Percentiles rank a stretch among this genome's conserved stretches.
These are phyloP conservation scores for Tylopilus rubrobrunneus DNA, from an alignment of 768 basidiomycete genomes.

Conservation along the genomic window DNA sequence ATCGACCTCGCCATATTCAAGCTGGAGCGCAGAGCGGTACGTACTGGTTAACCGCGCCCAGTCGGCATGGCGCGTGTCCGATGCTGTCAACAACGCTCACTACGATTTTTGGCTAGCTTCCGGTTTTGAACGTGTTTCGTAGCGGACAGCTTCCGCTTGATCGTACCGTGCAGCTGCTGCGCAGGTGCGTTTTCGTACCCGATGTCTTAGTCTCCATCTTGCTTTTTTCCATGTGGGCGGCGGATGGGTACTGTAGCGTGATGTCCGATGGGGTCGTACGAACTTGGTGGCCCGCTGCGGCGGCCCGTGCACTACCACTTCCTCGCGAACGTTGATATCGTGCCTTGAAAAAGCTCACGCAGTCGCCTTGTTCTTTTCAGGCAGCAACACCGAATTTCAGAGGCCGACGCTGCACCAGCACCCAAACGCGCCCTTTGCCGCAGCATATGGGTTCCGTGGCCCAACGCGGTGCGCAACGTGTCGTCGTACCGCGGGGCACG, in stretches of 20 bases:
- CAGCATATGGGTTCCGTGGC: background rate
- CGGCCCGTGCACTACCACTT: too few species aligned
- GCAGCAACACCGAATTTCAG: background rate
- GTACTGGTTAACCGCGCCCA: background rate
- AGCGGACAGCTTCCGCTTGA: background rate
- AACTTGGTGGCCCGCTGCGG: too few species aligned
- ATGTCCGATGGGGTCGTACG: too few species aligned
- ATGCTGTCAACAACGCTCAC: too few species aligned
- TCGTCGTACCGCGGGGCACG: background rate
- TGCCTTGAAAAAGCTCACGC: background rate
- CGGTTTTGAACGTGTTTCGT: slow-evolving; percentile 19
- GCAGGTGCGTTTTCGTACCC: slow-evolving; percentile 4
- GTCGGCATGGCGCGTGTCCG: background rate
- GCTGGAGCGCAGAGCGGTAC: slow-evolving; percentile 22
- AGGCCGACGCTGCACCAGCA: background rate
- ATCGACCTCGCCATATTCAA: slow-evolving; percentile 18
- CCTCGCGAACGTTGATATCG: background rate
- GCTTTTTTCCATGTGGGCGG: too few species aligned
- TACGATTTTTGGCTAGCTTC: slow-evolving; percentile 10
- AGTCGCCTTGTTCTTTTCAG: background rate
- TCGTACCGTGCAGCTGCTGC: background rate
- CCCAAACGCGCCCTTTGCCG: background rate
- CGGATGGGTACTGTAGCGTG: too few species aligned
- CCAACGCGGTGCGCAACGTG: background rate
- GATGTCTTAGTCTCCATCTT: too few species aligned